Percentiles rank a stretch among this genome's conserved stretches.
Conservation (phyloP, 805 yeast genomes). For the Candida suzukii region DNA sequence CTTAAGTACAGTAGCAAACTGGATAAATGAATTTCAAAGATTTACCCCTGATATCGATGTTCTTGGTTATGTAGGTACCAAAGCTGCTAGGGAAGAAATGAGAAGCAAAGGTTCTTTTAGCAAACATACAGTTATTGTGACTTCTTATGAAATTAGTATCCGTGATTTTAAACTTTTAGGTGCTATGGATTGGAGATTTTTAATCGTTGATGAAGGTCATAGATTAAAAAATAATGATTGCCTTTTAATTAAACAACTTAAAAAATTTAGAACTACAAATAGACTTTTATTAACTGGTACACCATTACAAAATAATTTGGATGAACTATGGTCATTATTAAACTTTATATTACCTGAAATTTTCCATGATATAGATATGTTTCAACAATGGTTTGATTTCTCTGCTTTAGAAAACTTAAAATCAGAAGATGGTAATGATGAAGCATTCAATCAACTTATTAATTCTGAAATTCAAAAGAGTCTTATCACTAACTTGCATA, state of each 20-base stretch:
- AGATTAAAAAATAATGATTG: constrained; percentile 82
- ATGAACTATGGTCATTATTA: constrained; percentile 86
- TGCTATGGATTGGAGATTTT: constrained; percentile 62
- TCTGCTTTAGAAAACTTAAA: constrained; percentile 43
- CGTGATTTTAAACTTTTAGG: constrained; percentile 55
- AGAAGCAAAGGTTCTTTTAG: constrained; percentile 20
- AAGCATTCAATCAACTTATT: constrained; percentile 43
- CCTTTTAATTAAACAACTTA: constrained; percentile 63
- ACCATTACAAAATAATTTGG: constrained; percentile 85
- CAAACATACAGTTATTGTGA: constrained; percentile 50
- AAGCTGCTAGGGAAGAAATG: constrained; percentile 44
- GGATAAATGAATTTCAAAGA: constrained; percentile 65
- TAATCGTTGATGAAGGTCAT: constrained; percentile 95
- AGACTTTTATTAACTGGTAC: constrained; percentile 89
- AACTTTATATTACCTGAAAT: constrained; percentile 91
- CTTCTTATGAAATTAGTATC: constrained; percentile 77
- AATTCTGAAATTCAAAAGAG: constrained; percentile 51
- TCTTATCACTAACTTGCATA: constrained; percentile 71
- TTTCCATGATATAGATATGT: constrained; percentile 81
- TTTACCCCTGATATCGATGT: constrained; percentile 70
- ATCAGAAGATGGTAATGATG: constrained; percentile 22
- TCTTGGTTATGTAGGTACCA: constrained; percentile 58
- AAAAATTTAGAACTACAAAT: constrained; percentile 59
- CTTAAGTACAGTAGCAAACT: constrained; percentile 76
- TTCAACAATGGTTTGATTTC: constrained; percentile 93